Base-by-base conservation (phyloP, 2,329 filamentous ascomycete species). In the Beauveria pseudobassiana region DNA sequence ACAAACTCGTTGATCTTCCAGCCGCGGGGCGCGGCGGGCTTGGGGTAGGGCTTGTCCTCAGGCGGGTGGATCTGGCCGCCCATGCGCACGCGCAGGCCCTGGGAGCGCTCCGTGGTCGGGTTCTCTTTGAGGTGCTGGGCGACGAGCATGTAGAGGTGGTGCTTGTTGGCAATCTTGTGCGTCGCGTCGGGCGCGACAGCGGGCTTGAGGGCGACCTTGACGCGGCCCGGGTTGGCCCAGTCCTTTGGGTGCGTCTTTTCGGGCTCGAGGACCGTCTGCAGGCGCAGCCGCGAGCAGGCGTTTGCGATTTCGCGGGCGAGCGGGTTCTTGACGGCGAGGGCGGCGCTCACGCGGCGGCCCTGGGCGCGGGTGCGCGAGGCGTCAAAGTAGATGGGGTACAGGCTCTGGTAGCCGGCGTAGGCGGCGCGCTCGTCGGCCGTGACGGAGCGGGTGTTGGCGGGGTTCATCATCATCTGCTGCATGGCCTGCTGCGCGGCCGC, bases 371-470 rank as follows among this genome's bases (percentile, higher is more conserved):
- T 84, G 56, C 90, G 86, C 26, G 80, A 79, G 66, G 82, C 83
- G 80, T 97, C 93, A 71, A 99, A 99, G 82, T 99, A 99, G 63
- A 98, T 79, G 0, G 95, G 93, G 78, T 99, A 99, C 28, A 99
- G 82, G 76, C 91, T 93, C 75, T 95, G 89, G 79, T 87, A 96
- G 75, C 86, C 79, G 71, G 88, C 90, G 74, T 91, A 88, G 68
- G 80, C 77, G 66, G 77, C 72, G 57, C 82, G 77, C 72, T 85
- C 79, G 66, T 78, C 75, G 20, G 71, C 70, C 66, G 72, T 65
- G 68, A 73, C 68, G 63, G 66, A 67, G 69, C 62, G 65, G 63
- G 48, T 58, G 54, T 30, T 54, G 72, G 65, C 28, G 64, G 66
- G 24, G 65, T 63, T 16, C 67, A 63, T 52, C 59, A 61, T 61